Evolutionary conservation across 1,284 basidiomycete genomes (phyloP), one percentile per base, ranked within the genome.

Genomic region (Tausonia pullulans): DNA sequence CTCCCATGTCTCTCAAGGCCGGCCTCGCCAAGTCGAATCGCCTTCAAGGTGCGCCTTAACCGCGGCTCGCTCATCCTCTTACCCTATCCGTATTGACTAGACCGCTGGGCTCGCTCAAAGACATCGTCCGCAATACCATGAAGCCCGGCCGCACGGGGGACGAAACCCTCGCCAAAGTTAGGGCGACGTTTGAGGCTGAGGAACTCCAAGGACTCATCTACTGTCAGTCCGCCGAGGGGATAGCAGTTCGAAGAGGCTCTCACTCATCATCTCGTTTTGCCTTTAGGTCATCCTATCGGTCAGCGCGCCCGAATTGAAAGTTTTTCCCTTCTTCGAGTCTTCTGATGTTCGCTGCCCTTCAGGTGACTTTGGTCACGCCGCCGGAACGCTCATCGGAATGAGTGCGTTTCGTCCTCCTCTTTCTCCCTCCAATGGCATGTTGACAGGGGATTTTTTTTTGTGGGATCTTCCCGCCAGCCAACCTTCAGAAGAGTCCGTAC

Each of bases 291-390:
- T 13, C 9, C 14, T 16, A 53, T 8, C 8, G 8, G 16, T 53
- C 8, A n/a, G 52, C 9, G 39, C 52, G 1, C 8, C 9, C 39
- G 8, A 10, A 13, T 9, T 53, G 11, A 8, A 10, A n/a, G 11
- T 7, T n/a, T 27, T 53, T 4, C 52, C 10, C n/a, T 1, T 49
- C n/a, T 2, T 10, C n/a, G 52, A 80, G 74, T 16, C 81, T 82
- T 72, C 80, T 81, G 2, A 81, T 82, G 27, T 27, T 27, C 27
- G 27, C 27, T 27, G 27, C 27, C 27, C 27, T 27, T 27, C 27
- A 55, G 81, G 70, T n/a, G 81, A 82, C 67, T 82, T 78, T 76
- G 81, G 81, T n/a, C 81, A 83, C 72, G 78, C 78, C 49, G 78
- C 81, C 14, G 81, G 81, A 4, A 78, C 80, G 59, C 78, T 81